Conservation (phyloP, 805 yeast species). For the Yarrowia keelungensis region DNA sequence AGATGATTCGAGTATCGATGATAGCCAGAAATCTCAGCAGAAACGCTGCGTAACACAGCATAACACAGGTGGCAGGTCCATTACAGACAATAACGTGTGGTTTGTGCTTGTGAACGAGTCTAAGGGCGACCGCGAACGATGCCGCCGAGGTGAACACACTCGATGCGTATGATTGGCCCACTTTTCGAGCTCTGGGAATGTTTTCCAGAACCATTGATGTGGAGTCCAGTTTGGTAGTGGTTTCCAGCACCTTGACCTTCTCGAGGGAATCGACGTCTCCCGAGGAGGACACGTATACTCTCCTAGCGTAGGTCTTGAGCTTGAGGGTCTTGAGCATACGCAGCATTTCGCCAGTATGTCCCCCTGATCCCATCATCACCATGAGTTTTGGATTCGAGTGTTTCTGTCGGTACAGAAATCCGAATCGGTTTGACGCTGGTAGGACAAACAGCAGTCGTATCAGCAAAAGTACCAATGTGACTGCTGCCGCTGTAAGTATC, state of each 20-base stretch:
- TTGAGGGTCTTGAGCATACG: conserved; percentile 59
- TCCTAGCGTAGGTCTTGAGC: conserved; percentile 43
- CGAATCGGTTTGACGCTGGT: conserved; percentile 25
- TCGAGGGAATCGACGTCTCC: conserved; percentile 60
- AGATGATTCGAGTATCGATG: conserved; percentile 64
- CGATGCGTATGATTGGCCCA: conserved; percentile 61
- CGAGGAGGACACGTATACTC: conserved; percentile 54
- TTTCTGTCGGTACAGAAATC: conserved; percentile 6
- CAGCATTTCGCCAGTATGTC: conserved; percentile 97
- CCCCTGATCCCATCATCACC: conserved; percentile 91
- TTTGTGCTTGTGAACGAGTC: conserved; percentile 13
- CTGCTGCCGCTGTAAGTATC: not conserved
- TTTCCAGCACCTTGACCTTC: conserved; percentile 46
- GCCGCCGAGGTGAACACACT: conserved; percentile 57
- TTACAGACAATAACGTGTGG: conserved; percentile 56
- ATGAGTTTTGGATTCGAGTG: conserved; percentile 49
- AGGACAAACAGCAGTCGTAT: conserved; percentile 23
- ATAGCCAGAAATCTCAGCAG: conserved; percentile 52
- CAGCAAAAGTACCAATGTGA: not conserved
- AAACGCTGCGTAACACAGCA: conserved; percentile 66
- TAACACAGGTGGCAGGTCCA: conserved; percentile 86
- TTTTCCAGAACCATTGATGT: conserved; percentile 44
- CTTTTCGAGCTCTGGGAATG: conserved; percentile 64
- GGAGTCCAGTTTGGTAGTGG: conserved; percentile 11
- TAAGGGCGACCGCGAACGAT: conserved; percentile 50